A percentile compares a stretch with the other conserved stretches of the same genome.
Evolutionary conservation across 768 basidiomycete species (phyloP).

Genomic region (Polyporus arcularius): DNA sequence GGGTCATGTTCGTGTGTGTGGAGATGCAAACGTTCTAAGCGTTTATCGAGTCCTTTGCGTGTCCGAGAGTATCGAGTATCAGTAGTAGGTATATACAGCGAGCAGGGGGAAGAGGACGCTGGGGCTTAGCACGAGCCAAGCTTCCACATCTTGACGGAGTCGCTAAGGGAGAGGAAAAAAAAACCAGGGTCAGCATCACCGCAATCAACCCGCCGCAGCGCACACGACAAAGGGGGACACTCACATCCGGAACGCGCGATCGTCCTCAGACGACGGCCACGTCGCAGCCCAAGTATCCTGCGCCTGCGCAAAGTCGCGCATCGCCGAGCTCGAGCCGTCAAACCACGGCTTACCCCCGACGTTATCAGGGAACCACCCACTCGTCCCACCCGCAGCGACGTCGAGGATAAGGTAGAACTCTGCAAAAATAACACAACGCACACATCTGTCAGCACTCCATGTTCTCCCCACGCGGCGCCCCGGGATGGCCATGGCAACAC

Average conservation of each 20-base stretch:
- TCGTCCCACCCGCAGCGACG: conserved; percentile 80
- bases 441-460: background rate
- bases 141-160: conserved; percentile 40
- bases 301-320: conserved; percentile 65
- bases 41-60: too few species aligned
- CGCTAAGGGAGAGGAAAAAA: conserved; percentile 18
- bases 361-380: conserved; percentile 62
- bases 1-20: too few species aligned
- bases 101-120: too few species aligned
- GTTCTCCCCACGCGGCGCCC: too few species aligned
- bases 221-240: conserved; percentile 9
- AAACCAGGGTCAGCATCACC: background rate
- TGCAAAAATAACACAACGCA: conserved; percentile 21
- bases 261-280: conserved; percentile 66
- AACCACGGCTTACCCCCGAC: conserved; percentile 72
- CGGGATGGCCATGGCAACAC: too few species aligned
- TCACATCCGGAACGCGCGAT: conserved; percentile 71
- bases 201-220: background rate
- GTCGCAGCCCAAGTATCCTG: conserved; percentile 71
- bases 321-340: conserved; percentile 61
- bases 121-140: conserved; percentile 23
- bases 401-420: conserved; percentile 83
- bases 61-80: too few species aligned
- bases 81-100: too few species aligned
- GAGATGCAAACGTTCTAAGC: too few species aligned